phyloP scores from a whole-genome alignment of 2,329 filamentous ascomycete species.

The Myrmaecium sp. region DNA sequence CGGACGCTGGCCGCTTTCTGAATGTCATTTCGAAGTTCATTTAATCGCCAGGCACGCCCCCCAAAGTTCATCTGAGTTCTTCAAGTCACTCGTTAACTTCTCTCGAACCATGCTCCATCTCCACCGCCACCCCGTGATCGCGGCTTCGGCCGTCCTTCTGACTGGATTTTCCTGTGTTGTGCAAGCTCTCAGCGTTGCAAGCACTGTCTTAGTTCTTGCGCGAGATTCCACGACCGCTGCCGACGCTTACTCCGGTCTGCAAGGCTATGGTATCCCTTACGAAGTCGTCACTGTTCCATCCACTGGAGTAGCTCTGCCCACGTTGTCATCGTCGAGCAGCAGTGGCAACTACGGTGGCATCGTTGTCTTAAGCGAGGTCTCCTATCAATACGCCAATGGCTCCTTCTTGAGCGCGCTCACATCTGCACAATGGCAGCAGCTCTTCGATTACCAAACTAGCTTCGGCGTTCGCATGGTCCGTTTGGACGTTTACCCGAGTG shows the following conservation, averaged over 20 bases:
- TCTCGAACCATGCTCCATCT: too few species aligned
- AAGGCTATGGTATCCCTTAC: conserved; percentile 44
- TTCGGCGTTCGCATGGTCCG: conserved; percentile 46
- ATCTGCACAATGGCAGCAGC: conserved; percentile 35
- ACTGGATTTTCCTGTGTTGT: not conserved
- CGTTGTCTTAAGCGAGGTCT: conserved; percentile 35
- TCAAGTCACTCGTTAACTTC: too few species aligned
- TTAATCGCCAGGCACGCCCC: too few species aligned
- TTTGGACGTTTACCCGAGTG: conserved; percentile 38
- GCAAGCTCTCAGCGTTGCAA: conserved; percentile 11
- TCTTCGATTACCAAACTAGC: conserved; percentile 40
- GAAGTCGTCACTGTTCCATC: conserved; percentile 38
- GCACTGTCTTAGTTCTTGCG: conserved; percentile 40
- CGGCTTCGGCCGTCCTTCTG: too few species aligned
- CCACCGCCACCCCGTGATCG: too few species aligned
- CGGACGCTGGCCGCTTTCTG: too few species aligned
- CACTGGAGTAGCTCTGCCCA: conserved; percentile 32
- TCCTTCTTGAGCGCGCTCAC: conserved; percentile 38
- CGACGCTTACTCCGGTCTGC: conserved; percentile 36
- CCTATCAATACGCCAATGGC: conserved; percentile 35
- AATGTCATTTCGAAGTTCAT: too few species aligned
- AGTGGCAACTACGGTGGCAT: conserved; percentile 44
- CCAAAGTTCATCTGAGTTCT: too few species aligned
- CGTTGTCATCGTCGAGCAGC: conserved; percentile 30
- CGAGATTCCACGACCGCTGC: conserved; percentile 32